Percentiles rank a stretch among this genome's conserved stretches.
These are phyloP conservation scores for Dicorynia guianensis DNA, from an alignment of 306 rosid species.

Conservation along the genomic window DNA sequence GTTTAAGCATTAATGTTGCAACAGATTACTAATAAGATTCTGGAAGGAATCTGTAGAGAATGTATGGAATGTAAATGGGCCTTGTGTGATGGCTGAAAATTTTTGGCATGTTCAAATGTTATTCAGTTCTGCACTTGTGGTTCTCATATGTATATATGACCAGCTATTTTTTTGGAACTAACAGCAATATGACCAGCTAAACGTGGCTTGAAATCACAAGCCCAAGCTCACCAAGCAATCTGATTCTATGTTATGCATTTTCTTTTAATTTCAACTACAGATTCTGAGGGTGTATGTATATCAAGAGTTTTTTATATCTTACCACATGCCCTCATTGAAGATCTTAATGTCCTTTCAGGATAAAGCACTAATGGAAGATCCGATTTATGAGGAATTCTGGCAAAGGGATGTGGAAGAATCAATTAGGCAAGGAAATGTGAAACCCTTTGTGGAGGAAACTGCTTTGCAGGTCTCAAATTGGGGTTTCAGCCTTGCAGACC, in stretches of 20 bases:
- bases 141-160: no score
- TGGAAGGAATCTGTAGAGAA: not conserved
- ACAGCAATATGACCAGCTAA: conserved; percentile 24
- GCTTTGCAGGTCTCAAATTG: conserved; percentile 84
- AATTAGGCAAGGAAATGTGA: conserved; percentile 74
- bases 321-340: conserved; percentile 29
- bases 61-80: conserved; percentile 14
- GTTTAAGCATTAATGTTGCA: conserved; percentile 15
- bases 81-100: conserved; percentile 12
- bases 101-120: conserved; percentile 34
- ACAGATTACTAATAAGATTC: conserved; percentile 4
- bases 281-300: conserved; percentile 18
- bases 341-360: conserved; percentile 60
- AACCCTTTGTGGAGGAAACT: conserved; percentile 94
- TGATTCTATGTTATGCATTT: conserved; percentile 3
- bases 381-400: conserved; percentile 95
- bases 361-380: conserved; percentile 90
- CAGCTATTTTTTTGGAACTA: conserved; percentile 29
- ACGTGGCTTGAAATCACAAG: conserved; percentile 5
- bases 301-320: conserved; percentile 19
- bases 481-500: conserved; percentile 95
- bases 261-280: conserved; percentile 26
- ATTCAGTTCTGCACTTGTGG: conserved; percentile 19
- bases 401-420: conserved; percentile 98
- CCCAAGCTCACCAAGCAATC: conserved; percentile 16